These are phyloP conservation scores for Apiospora koreana DNA, from an alignment of 2,329 filamentous ascomycete species.

Conservation along the genomic window DNA sequence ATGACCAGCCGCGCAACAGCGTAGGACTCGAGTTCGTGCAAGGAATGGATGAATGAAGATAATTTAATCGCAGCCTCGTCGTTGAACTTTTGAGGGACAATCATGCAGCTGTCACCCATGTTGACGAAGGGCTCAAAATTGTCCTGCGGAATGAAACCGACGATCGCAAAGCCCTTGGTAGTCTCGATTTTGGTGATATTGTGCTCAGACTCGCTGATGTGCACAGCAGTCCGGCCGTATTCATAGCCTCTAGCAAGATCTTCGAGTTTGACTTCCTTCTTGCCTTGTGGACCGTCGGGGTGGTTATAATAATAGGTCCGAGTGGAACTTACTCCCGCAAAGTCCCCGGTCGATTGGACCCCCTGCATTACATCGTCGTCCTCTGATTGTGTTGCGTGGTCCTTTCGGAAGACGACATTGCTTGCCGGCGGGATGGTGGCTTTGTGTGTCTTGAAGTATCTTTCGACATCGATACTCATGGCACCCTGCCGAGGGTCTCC, in stretches of 20 bases:
- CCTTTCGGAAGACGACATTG: constrained; percentile 63
- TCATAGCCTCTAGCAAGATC: constrained; percentile 90
- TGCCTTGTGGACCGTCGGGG: constrained; percentile 71
- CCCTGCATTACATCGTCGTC: constrained; percentile 50
- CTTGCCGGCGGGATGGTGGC: constrained; percentile 76
- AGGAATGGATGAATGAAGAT: constrained; percentile 85
- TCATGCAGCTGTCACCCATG: constrained; percentile 78
- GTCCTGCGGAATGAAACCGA: constrained; percentile 79
- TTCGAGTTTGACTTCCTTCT: constrained; percentile 78
- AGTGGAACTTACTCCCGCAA: constrained; percentile 74
- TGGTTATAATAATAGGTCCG: constrained; percentile 82
- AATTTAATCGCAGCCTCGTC: constrained; percentile 82
- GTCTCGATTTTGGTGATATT: constrained; percentile 90
- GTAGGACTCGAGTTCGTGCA: constrained; percentile 82
- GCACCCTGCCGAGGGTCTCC: constrained; percentile 77
- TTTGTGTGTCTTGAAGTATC: constrained; percentile 84
- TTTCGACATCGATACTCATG: constrained; percentile 81
- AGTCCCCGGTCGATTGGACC: constrained; percentile 45
- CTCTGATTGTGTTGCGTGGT: constrained; percentile 48
- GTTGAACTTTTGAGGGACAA: constrained; percentile 75
- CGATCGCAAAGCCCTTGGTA: constrained; percentile 70
- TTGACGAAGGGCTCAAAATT: constrained; percentile 84
- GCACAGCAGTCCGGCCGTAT: constrained; percentile 89
- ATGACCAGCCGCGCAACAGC: constrained; percentile 82
- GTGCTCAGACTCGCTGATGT: constrained; percentile 82